Base-by-base conservation (phyloP, 2,329 filamentous ascomycete genomes). In the Epichloe elymi region DNA sequence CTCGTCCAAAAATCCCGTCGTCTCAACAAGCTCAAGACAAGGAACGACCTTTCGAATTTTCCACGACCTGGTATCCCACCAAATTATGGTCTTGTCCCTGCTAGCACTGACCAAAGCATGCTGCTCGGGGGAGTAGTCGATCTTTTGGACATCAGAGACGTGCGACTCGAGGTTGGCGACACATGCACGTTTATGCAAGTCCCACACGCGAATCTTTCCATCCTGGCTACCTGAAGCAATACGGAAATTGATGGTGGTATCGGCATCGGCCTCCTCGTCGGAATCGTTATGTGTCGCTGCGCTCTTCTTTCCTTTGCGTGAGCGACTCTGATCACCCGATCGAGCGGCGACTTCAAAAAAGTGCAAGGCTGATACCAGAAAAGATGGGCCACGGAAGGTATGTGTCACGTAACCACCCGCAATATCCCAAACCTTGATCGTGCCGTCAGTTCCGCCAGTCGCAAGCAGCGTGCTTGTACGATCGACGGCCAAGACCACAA, bases 341-440 rank as follows among this genome's bases (percentile, higher is more conserved):
- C 70, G 59, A 55, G 70, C 67, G 23, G 82, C 74, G 15, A 87
- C 74, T 62, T 95, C 85, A 65, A 97, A 98, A 98, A 98, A 97
- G 59, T 85, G 84, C 17, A 98, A 74, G 0, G 93, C 88, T 12
- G 93, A 95, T 4, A 98, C 80, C 20, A 98, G 78, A 10, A 93
- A 90, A 53, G 89, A 89, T 51, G 95, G 91, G 1, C 90, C 90
- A 58, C 91, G 86, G 67, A 98, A 95, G 0, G 88, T 95, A 67
- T 98, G 93, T 30, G 94, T 98, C 35, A 89, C 82, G 66, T 86
- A 97, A 20, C 93, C 93, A 43, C 84, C 88, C 47, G 77, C 75
- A 53, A 98, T 88, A 68, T 98, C 93, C 91, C 91, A 98, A 49
- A 98, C 84, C 67, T 98, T 98, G 60, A 97, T 87, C 1, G 86